Evolutionary conservation across 208 protist genomes (phyloP), one percentile per base, ranked within the genome.

Genomic region (Crithidia brevicula): DNA sequence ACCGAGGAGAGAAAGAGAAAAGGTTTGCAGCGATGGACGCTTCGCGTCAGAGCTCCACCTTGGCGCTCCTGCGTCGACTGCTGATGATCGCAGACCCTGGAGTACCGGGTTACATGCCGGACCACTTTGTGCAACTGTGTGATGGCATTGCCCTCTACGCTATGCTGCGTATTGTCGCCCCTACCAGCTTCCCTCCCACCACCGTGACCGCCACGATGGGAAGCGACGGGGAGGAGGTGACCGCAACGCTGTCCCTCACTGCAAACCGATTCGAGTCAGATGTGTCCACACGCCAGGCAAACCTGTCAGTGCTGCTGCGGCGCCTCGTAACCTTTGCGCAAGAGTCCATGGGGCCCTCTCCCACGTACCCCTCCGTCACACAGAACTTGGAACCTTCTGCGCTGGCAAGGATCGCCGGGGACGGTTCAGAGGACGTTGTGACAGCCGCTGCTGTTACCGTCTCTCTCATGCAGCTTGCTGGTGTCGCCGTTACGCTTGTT

Each of bases 401-500:
- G 16, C 31, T 83, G n/a, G 62, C 84, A 1, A 73, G 47, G 22
- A 28, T 71, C 5, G 47, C 43, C 3, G 71, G 57, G 10, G 65
- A 58, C 43, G 72, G 28, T 1, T 58, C 59, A 11, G 52, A 68
- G 7, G 28, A 27, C 36, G 49, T 23, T 31, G 16, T 67, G 15
- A 23, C 62, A 13, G 33, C 7, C 2, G 45, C 36, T 10, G 36
- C 8, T 5, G 40, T 34, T 4, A 23, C 57, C 16, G 31, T 13
- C 42, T 11, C 36, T 13, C 65, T 77, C 18, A 52, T 59, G 40
- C 60, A 79, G 50, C 52, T 90, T n/a, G 69, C 42, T 4, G 73
- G 80, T 20, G 43, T 87, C 18, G 79, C 86, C 51, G 46, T 88
- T 43, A 79, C 82, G 15, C 81, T 89, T 30, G 60, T 86, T 13